These are phyloP conservation scores for Gliomastix tumulicola DNA, from an alignment of 2,329 filamentous ascomycete species.

Conservation along the genomic window DNA sequence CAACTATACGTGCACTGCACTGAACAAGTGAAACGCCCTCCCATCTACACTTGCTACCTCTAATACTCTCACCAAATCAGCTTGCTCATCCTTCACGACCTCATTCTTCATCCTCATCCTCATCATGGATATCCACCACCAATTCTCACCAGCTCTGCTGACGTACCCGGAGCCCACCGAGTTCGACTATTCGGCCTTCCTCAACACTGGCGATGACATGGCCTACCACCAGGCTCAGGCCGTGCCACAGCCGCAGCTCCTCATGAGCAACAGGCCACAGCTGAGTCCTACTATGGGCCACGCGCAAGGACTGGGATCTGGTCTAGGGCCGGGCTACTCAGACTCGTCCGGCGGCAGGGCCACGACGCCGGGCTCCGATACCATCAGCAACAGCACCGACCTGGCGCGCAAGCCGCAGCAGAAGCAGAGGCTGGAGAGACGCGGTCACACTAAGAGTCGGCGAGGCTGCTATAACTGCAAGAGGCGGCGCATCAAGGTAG, in stretches of 20 bases:
- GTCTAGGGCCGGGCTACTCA: no score
- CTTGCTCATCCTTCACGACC: no score
- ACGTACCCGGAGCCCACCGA: conserved; percentile 1
- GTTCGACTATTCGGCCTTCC: conserved; percentile 4
- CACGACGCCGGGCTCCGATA: conserved; percentile 1
- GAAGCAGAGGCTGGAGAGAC: conserved; percentile 40
- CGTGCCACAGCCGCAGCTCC: background rate
- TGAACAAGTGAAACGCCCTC: no score
- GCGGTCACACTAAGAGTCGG: conserved; percentile 60
- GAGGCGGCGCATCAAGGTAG: conserved; percentile 55
- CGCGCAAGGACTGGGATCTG: no score
- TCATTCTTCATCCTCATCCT: no score
- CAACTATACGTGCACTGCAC: no score
- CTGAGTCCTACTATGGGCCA: background rate
- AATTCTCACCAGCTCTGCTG: conserved; percentile 2
- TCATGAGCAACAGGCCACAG: background rate
- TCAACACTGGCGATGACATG: background rate
- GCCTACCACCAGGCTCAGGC: background rate
- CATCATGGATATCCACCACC: conserved; percentile 3
- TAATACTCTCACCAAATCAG: no score
- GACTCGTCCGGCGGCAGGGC: conserved; percentile 1
- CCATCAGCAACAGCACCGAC: background rate
- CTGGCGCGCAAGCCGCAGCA: conserved; percentile 8
- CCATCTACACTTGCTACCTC: no score
- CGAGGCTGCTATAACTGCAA: conserved; percentile 64